Evolutionary conservation across 1,284 basidiomycete genomes (phyloP).

Genomic region (Ceraceosorus guamensis): DNA sequence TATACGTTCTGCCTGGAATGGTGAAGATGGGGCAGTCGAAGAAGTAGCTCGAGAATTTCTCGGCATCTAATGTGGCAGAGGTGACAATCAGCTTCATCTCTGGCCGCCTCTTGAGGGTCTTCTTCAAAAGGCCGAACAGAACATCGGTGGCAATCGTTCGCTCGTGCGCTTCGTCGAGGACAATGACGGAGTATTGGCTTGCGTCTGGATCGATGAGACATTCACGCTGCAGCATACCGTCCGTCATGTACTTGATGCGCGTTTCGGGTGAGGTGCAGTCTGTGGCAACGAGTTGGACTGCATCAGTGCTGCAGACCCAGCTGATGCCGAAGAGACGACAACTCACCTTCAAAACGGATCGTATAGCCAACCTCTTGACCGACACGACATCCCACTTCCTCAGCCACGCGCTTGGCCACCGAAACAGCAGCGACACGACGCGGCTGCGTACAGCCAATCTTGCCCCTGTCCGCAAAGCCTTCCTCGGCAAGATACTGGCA

Average conservation of each 20-base stretch:
- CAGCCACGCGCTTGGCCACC: slow-evolving; percentile 96
- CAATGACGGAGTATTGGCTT: slow-evolving; percentile 85
- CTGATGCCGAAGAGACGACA: too few relatives aligned
- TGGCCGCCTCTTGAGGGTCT: slow-evolving; percentile 84
- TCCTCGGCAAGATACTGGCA: slow-evolving; percentile 85
- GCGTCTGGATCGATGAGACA: slow-evolving; percentile 90
- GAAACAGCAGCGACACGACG: slow-evolving; percentile 98
- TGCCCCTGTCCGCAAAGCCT: slow-evolving; percentile 75
- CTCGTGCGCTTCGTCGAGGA: slow-evolving; percentile 98
- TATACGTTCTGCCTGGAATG: slow-evolving; percentile 98
- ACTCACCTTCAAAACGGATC: slow-evolving; percentile 76
- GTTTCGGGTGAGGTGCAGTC: slow-evolving; percentile 97
- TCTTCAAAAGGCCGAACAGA: slow-evolving; percentile 90
- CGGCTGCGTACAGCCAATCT: slow-evolving; percentile 94
- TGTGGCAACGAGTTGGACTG: too few relatives aligned
- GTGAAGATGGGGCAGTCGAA: slow-evolving; percentile 98
- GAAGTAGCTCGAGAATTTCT: slow-evolving; percentile 99
- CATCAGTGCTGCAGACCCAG: too few relatives aligned
- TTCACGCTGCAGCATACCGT: slow-evolving; percentile 97
- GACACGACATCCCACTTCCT: slow-evolving; percentile 92
- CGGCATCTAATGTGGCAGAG: slow-evolving; percentile 96
- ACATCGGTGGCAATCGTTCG: slow-evolving; percentile 97
- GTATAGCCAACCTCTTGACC: slow-evolving; percentile 97
- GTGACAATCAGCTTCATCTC: slow-evolving; percentile 97
- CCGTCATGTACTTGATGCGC: slow-evolving; percentile 99